Evolutionary conservation across 257 asterid genomes (phyloP), one percentile per base, ranked within the genome.

Genomic region (Thymus mandschuricus): DNA sequence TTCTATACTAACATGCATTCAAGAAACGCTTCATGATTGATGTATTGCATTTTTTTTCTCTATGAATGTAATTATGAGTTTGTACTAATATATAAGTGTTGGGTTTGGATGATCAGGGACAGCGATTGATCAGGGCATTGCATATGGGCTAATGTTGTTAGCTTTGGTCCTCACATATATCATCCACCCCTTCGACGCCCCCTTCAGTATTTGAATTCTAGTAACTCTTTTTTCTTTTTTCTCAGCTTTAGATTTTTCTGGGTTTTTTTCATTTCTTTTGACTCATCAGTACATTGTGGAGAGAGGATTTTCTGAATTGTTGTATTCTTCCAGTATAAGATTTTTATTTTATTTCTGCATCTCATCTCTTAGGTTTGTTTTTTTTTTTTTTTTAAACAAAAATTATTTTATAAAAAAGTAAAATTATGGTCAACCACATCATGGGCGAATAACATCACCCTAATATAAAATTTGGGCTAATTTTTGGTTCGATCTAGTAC

Each of bases 141-240:
- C 96, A 7, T 87, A 77, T 43, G 86, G 75, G 8, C 80, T 89
- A 75, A 89, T 89, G 96, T 13, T 86, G 77, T 57, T 85, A 74
- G 96, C 96, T 6, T 80, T 87, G 87, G 88, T 75, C 60, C 94
- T 89, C 73, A 89, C 94, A 21, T 87, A 89, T 55, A 73, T 89
- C 79, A 89, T 89, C 81, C 96, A 87, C 83, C 48, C 80, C 65
- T 70, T 80, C 64, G 96, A 88, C 63, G 84, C 71, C 70, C 86
- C 90, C 28, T 76, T 86, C 33, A 66, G 34, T 40, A 51, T 73
- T 73, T 82, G 82, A 78, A 58, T 71, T 71, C 73, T 27, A 71
- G 63, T 71, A 66, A 64, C 60, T 6, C 7, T 29, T 6, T 40
- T 38, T 44, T 44, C 44, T 38, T 51, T 65, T 79, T 43, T 62